Percentiles rank a stretch among this genome's conserved stretches.
Conservation (phyloP, 2,329 filamentous ascomycete genomes). For the Sarocladiaceae sp. region DNA sequence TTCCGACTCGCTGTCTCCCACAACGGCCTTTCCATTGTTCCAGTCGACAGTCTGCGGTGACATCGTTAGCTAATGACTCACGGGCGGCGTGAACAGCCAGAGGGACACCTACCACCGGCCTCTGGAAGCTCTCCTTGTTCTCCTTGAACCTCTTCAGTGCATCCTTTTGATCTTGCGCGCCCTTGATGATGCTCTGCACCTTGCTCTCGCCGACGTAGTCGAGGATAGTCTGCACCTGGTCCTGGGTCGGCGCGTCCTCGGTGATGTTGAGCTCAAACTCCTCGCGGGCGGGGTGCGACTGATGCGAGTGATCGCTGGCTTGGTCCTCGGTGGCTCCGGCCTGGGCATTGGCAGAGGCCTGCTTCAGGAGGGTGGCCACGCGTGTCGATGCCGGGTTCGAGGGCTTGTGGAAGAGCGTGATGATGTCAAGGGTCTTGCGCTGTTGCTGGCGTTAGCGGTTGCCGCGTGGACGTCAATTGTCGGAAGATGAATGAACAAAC, state of each 20-base stretch:
- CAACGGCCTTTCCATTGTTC: slow-evolving; percentile 78
- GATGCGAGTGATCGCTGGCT: slow-evolving; percentile 57
- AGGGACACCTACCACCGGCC: slow-evolving; percentile 62
- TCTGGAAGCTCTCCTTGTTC: slow-evolving; percentile 60
- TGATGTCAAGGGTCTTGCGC: slow-evolving; percentile 79
- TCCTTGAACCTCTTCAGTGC: slow-evolving; percentile 74
- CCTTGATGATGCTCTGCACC: slow-evolving; percentile 59
- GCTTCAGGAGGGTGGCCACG: slow-evolving; percentile 71
- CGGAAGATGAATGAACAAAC: slow-evolving; percentile 12
- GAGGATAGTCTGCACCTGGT: slow-evolving; percentile 78
- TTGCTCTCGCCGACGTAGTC: slow-evolving; percentile 67
- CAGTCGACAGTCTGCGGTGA: slow-evolving; percentile 76
- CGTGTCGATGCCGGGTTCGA: slow-evolving; percentile 64
- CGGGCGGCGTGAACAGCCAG: too few species aligned
- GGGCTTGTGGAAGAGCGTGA: slow-evolving; percentile 93
- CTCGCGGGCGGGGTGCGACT: slow-evolving; percentile 46
- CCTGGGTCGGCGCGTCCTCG: slow-evolving; percentile 69
- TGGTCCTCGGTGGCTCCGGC: slow-evolving; percentile 67
- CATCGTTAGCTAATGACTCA: slow-evolving; percentile 9
- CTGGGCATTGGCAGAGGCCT: slow-evolving; percentile 64
- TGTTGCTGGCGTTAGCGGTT: slow-evolving; percentile 24
- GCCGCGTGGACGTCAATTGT: slow-evolving; percentile 15
- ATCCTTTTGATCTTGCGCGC: slow-evolving; percentile 67
- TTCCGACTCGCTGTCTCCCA: slow-evolving; percentile 77
- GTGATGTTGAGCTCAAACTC: slow-evolving; percentile 86